phyloP scores from a whole-genome alignment of 2,329 filamentous ascomycete species.

The Karstenula rhodostoma region DNA sequence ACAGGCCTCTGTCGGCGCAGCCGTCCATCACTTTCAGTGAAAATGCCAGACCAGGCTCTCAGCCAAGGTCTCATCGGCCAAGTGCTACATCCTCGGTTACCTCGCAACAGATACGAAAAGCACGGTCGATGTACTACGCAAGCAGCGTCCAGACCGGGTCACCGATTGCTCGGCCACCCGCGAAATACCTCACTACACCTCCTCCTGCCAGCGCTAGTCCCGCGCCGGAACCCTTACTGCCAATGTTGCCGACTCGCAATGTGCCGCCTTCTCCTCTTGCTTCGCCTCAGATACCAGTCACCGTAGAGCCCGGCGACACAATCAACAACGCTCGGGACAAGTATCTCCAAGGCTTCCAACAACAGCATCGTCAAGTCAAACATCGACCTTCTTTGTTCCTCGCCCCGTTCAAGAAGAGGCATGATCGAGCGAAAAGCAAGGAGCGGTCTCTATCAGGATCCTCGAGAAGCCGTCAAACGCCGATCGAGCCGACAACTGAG shows the following conservation, averaged over 20 bases:
- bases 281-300: constrained; percentile 36
- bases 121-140: constrained; percentile 50
- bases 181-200: constrained; percentile 42
- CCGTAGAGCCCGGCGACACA: constrained; percentile 33
- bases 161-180: constrained; percentile 43
- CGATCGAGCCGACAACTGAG: constrained; percentile 22
- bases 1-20: constrained; percentile 30
- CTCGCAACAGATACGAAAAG: constrained; percentile 49
- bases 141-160: constrained; percentile 49
- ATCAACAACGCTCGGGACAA: constrained; percentile 50
- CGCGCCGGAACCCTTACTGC: neutral
- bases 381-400: constrained; percentile 55
- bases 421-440: constrained; percentile 37
- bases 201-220: constrained; percentile 20
- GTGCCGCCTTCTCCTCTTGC: constrained; percentile 30
- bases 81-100: constrained; percentile 36
- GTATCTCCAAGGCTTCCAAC: constrained; percentile 52
- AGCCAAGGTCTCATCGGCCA: constrained; percentile 32
- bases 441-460: constrained; percentile 30
- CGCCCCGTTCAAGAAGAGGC: constrained; percentile 55
- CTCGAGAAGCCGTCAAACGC: constrained; percentile 19
- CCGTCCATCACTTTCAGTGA: constrained; percentile 34
- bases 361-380: constrained; percentile 51
- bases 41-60: constrained; percentile 35
- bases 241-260: neutral